These are phyloP conservation scores for Ustilago hordei DNA, from an alignment of 1,284 basidiomycete genomes.

Conservation along the genomic window DNA sequence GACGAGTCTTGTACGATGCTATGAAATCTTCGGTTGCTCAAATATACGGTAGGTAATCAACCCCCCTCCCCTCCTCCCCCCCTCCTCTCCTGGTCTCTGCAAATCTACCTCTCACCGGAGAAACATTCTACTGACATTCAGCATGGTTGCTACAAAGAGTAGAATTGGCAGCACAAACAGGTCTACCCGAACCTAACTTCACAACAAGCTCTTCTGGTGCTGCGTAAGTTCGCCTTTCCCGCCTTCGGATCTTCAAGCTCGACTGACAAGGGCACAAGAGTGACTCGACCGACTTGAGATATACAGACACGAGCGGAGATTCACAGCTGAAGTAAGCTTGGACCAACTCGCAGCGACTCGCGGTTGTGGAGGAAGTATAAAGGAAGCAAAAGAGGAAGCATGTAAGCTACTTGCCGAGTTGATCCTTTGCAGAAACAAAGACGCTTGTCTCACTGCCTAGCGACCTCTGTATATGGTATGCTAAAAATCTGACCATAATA, in stretches of 20 bases:
- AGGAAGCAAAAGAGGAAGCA: slow-evolving; percentile 33
- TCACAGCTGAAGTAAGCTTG: slow-evolving; percentile 4
- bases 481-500: too few species aligned
- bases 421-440: slow-evolving; percentile 14
- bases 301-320: slow-evolving; percentile 19
- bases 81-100: too few species aligned
- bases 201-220: slow-evolving; percentile 8
- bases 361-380: slow-evolving; percentile 16
- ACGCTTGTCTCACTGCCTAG: background rate
- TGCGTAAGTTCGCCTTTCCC: slow-evolving; percentile 15
- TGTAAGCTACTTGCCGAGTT: background rate
- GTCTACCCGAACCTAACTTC: slow-evolving; percentile 10
- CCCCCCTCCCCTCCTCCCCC: background rate
- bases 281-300: background rate
- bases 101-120: too few species aligned
- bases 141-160: background rate
- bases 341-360: too few species aligned
- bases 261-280: background rate
- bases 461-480: too few species aligned
- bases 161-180: slow-evolving; percentile 29
- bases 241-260: background rate
- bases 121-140: too few species aligned
- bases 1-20: slow-evolving; percentile 12
- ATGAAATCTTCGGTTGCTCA: slow-evolving; percentile 17
- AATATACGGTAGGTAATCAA: slow-evolving; percentile 23